Conservation (phyloP, 2,329 filamentous ascomycete species). For the Diaporthe citri region DNA sequence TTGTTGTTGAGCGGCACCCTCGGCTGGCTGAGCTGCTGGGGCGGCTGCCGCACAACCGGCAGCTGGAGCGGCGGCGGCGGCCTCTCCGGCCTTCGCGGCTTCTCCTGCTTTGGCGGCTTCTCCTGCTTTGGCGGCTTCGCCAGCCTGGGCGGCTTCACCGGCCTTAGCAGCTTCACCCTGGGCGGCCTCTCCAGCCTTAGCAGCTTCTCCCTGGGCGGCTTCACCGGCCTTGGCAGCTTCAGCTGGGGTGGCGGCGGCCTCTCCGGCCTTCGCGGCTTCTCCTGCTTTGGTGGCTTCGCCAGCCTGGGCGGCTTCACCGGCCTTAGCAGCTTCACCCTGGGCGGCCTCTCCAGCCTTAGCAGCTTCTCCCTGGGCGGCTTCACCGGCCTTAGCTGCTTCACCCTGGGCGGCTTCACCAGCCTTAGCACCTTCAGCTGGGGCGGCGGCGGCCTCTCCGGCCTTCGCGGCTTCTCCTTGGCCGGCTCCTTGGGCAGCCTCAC, state of each 20-base stretch:
- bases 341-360: conserved; percentile 2
- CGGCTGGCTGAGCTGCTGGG: conserved; percentile 3
- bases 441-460: background rate
- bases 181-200: background rate
- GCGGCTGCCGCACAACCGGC: conserved; percentile 8
- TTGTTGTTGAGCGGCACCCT: conserved; percentile 2
- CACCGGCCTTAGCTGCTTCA: background rate
- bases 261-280: no score
- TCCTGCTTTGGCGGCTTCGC: background rate
- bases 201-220: background rate
- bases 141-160: background rate
- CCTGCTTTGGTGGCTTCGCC: no score
- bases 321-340: background rate
- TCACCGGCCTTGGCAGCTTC: background rate
- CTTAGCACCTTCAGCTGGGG: background rate
- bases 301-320: background rate
- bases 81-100: background rate
- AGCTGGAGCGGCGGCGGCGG: background rate
- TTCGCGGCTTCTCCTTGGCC: conserved; percentile 36
- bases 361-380: background rate
- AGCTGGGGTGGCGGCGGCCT: no score
- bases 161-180: background rate
- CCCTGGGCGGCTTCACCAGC: background rate
- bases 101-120: background rate
- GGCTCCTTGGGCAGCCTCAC: background rate